Percentiles rank a stretch among this genome's conserved stretches.
Evolutionary conservation across 805 yeast genomes (phyloP).

Genomic region (Sporopachydermia quercuum): DNA sequence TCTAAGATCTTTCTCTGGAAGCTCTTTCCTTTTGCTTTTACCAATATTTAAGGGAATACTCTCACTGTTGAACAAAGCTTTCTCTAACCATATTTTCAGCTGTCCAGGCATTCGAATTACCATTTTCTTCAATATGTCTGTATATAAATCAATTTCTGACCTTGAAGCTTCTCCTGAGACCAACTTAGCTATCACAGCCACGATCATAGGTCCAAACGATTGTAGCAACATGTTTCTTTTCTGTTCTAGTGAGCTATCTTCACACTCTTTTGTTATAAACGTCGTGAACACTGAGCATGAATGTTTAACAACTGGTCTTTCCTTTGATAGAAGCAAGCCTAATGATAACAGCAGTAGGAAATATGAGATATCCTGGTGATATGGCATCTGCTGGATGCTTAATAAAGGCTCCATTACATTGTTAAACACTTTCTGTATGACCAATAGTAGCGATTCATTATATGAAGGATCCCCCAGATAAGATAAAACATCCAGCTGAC

Average conservation of each 20-base stretch:
- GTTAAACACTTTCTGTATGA: neutral
- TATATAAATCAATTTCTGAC: constrained; percentile 27
- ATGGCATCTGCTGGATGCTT: neutral
- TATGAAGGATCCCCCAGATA: neutral
- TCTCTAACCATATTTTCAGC: constrained; percentile 7
- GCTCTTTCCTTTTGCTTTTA: neutral
- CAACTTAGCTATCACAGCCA: constrained; percentile 23
- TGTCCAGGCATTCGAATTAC: constrained; percentile 3
- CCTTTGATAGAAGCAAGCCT: constrained; percentile 29
- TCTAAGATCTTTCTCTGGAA: neutral
- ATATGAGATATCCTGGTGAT: neutral
- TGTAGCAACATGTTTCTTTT: constrained; percentile 18
- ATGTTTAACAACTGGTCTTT: constrained; percentile 39
- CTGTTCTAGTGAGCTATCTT: constrained; percentile 17
- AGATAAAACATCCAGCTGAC: neutral
- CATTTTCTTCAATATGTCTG: constrained; percentile 25
- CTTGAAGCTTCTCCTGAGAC: constrained; percentile 26
- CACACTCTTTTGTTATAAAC: constrained; percentile 17
- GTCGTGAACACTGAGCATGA: constrained; percentile 40
- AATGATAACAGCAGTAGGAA: constrained; percentile 17
- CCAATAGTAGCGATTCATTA: neutral
- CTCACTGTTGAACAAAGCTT: constrained; percentile 14
- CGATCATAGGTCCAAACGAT: constrained; percentile 18
- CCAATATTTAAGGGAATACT: neutral
- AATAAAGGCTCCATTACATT: neutral